Conservation (phyloP, 2,329 filamentous ascomycete species). For the Thelonectria blattea region DNA sequence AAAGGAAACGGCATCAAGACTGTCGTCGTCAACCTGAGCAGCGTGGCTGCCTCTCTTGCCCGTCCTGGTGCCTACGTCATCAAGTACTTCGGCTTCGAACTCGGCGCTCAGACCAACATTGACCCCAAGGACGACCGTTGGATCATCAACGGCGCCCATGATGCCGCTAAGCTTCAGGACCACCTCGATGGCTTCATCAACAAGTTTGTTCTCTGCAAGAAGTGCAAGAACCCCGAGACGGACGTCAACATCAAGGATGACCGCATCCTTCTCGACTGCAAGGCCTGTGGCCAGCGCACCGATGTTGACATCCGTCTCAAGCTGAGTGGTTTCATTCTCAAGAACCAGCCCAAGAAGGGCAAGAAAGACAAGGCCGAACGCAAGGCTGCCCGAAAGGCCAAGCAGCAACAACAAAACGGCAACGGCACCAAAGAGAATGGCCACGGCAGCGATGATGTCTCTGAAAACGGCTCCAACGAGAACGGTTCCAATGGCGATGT, state of each 20-base stretch:
- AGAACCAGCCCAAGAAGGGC: conserved; percentile 90
- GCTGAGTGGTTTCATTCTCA: conserved; percentile 95
- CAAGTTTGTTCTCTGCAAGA: conserved; percentile 99
- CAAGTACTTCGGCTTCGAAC: conserved; percentile 99
- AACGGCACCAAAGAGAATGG: conserved; percentile 63
- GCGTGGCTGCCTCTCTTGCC: conserved; percentile 88
- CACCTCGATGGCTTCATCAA: conserved; percentile 98
- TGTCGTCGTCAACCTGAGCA: conserved; percentile 95
- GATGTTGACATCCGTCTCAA: conserved; percentile 93
- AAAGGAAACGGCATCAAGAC: conserved; percentile 99
- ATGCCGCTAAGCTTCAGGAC: conserved; percentile 93
- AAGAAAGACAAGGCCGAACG: conserved; percentile 96
- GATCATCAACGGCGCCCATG: conserved; percentile 99
- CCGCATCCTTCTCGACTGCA: conserved; percentile 93
- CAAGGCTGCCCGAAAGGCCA: conserved; percentile 90
- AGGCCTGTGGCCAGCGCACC: conserved; percentile 93
- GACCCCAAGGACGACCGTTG: conserved; percentile 97
- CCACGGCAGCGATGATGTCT: conserved; percentile 63
- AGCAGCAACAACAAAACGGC: conserved; percentile 75
- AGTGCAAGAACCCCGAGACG: conserved; percentile 99
- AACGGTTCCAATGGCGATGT: conserved; percentile 66
- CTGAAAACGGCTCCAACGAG: conserved; percentile 57
- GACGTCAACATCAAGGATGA: conserved; percentile 95
- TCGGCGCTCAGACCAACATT: conserved; percentile 97
- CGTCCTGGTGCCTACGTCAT: conserved; percentile 95